Conservation (phyloP, 2,329 filamentous ascomycete species). For the Apiospora rasikravindrae region DNA sequence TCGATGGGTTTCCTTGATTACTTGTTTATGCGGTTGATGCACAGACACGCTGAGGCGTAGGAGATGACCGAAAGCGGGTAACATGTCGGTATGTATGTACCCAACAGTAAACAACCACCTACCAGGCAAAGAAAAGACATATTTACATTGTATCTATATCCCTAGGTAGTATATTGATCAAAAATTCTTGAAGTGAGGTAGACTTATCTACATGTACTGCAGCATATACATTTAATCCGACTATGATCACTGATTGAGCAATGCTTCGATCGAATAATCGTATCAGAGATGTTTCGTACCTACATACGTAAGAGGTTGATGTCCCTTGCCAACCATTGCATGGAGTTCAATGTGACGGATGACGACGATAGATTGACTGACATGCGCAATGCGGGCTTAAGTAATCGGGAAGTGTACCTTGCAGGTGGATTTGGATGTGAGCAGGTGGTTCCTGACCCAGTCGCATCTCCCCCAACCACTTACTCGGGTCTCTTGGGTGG, state of each 20-base stretch:
- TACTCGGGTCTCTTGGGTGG: slow-evolving; percentile 9
- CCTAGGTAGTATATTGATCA: too few relatives aligned
- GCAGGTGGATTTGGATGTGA: background rate
- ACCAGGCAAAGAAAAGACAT: background rate
- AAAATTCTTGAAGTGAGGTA: too few relatives aligned
- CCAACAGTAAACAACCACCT: background rate
- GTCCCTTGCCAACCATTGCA: too few relatives aligned
- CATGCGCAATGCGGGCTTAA: background rate
- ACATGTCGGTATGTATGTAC: background rate
- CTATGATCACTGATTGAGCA: too few relatives aligned
- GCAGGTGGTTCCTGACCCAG: background rate
- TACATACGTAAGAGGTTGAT: too few relatives aligned
- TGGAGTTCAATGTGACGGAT: background rate
- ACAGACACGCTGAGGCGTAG: slow-evolving; percentile 1
- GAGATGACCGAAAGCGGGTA: slow-evolving; percentile 16
- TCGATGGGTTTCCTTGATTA: background rate
- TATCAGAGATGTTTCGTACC: too few relatives aligned
- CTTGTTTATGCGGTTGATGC: background rate
- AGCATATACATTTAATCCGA: too few relatives aligned
- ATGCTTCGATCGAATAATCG: too few relatives aligned
- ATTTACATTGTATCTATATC: too few relatives aligned
- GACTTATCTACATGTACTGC: too few relatives aligned
- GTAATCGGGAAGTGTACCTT: background rate
- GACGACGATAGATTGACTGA: background rate
- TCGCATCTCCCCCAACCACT: slow-evolving; percentile 14